Base-by-base conservation (phyloP, 31 red algal species). In the Endocladia muricata region DNA sequence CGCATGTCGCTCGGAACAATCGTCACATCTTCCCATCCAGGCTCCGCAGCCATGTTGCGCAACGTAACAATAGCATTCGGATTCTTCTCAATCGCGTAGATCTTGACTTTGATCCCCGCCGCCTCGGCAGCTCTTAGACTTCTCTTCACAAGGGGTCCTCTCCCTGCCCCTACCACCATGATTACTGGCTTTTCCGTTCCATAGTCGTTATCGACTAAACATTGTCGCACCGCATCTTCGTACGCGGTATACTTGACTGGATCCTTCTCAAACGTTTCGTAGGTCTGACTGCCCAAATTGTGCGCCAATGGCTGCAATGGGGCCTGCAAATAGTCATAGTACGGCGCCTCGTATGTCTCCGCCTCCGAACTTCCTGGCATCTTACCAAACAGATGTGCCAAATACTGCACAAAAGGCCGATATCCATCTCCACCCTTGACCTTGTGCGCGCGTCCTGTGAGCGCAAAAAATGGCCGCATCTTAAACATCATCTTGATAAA, bases 221-320 rank as follows among this genome's bases (percentile, higher is more conserved):
- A 91, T 35, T 87, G 51, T 1, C 90, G 74, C 32, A 97, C 76
- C 15, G 94, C 94, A 68, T 97, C 90, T 55, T 93, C 85, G 54
- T 97, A 97, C 17, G 77, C 67, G 21, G 67, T 47, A 68, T 97
- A 97, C 63, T 97, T 93, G 39, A 90, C 84, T 13, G 94, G 85
- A 76, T 97, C 89, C 39, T 90, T 86, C 71, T 97, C 94, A 93
- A 97, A 97, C 7, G 81, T 91, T 51, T 97, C 94, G 58, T 93
- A 97, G 13, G 86, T 97, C 66, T 88, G 84, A 60, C 83, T 86
- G 17, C 82, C 94, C 25, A 97, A 69, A 59, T 97, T 91, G 79
- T 93, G 52, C 4, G 94, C 88, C 21, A 97, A 76, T 31, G 94
- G 94, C 55, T 97, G 94, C 63, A 97, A 62, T 21, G 90, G 94